Evolutionary conservation across 2,329 filamentous ascomycete genomes (phyloP).

Genomic region (Thelonectria discophora): DNA sequence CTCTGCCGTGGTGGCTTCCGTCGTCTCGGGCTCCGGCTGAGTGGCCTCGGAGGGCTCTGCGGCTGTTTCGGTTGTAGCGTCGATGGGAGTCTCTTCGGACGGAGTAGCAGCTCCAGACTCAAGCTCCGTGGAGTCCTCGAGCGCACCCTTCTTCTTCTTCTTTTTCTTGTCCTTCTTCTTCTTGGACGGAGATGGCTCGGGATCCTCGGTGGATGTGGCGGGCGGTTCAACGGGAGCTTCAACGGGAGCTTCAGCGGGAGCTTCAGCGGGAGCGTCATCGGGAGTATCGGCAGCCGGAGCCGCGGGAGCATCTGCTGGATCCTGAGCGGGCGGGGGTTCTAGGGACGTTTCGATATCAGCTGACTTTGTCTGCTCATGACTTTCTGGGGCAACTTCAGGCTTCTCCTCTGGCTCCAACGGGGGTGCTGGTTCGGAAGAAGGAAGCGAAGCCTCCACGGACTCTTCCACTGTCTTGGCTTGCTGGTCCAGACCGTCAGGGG

Average conservation of each 20-base stretch:
- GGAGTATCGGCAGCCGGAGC: constrained; percentile 26
- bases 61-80: constrained; percentile 23
- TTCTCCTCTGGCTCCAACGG: constrained; percentile 30
- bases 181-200: constrained; percentile 31
- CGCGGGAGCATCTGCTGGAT: constrained; percentile 30
- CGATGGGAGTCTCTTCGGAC: constrained; percentile 27
- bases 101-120: constrained; percentile 29
- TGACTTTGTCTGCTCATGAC: constrained; percentile 37
- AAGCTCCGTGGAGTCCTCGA: constrained; percentile 33
- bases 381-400: constrained; percentile 31
- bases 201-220: constrained; percentile 29
- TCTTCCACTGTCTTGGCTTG: constrained; percentile 19
- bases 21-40: constrained; percentile 29
- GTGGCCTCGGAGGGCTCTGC: constrained; percentile 28
- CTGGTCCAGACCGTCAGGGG: constrained; percentile 5
- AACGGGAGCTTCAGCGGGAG: constrained; percentile 21
- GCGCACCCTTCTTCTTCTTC: constrained; percentile 44
- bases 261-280: constrained; percentile 26
- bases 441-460: constrained; percentile 14
- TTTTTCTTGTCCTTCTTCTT: constrained; percentile 50
- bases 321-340: constrained; percentile 35
- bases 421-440: constrained; percentile 21
- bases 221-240: constrained; percentile 26
- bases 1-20: constrained; percentile 19
- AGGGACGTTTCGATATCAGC: constrained; percentile 38